Conservation (phyloP, 1,284 basidiomycete species). For the Cryptococcus sp. region DNA sequence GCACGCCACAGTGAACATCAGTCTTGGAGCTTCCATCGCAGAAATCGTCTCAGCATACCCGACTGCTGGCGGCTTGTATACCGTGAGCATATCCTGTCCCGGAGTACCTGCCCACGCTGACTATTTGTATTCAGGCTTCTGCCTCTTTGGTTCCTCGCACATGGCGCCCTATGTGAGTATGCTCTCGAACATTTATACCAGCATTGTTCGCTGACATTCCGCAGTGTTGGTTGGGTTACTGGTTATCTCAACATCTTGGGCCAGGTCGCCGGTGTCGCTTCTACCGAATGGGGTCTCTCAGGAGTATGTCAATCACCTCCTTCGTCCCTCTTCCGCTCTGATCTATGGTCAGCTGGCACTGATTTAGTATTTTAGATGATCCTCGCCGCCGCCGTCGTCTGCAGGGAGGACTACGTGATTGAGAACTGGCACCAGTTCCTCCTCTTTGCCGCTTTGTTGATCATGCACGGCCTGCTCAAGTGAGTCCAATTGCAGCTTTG, state of each 20-base stretch:
- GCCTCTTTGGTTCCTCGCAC: constrained; percentile 31
- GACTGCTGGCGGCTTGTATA: constrained; percentile 47
- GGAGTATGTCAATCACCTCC: constrained; percentile 13
- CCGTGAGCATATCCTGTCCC: constrained; percentile 14
- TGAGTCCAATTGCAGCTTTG: constrained; percentile 10
- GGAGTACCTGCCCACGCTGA: neutral
- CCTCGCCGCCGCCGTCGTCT: constrained; percentile 54
- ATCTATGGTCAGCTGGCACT: constrained; percentile 57
- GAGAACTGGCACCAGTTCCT: constrained; percentile 67
- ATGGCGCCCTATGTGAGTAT: constrained; percentile 33
- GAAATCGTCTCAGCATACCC: constrained; percentile 48
- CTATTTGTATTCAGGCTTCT: constrained; percentile 19
- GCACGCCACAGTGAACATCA: constrained; percentile 29
- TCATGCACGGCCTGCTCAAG: constrained; percentile 68
- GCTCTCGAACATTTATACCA: neutral
- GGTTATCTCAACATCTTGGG: constrained; percentile 87
- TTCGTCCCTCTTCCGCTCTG: neutral
- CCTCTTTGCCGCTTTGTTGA: constrained; percentile 68
- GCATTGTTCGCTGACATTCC: neutral
- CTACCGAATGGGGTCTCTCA: constrained; percentile 77
- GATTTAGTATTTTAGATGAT: constrained; percentile 65
- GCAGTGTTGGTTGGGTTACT: constrained; percentile 61
- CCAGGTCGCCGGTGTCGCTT: constrained; percentile 47
- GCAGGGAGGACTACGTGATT: constrained; percentile 42
- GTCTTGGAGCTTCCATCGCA: constrained; percentile 40